Evolutionary conservation across 2,329 filamentous ascomycete genomes (phyloP), one percentile per base, ranked within the genome.

Genomic region (Paraphaeosphaeria minitans): DNA sequence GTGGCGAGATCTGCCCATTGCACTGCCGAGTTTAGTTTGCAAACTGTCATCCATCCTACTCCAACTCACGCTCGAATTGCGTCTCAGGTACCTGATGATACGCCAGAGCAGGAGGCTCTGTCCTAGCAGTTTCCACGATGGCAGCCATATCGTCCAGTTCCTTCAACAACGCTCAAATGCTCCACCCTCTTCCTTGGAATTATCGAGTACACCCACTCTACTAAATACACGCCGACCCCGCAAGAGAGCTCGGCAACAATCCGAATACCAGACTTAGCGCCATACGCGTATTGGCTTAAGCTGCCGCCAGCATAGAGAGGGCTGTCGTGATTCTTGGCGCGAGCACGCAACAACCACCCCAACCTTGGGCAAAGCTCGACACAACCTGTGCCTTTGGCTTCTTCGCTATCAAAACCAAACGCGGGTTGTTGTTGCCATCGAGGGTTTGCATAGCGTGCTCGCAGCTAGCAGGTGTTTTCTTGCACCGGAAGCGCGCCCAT

Each of bases 371-470:
- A 54, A 47, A 37, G 58, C 60, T 60, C 51, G 14, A n/a, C 59
- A 16, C 33, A 14, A 37, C 2, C 1, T 22, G 7, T 24, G 21
- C 3, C 47, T 9, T 22, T 22, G 6, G 6, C 16, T 22, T 2
- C 0, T 4, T 22, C n/a, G 47, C 16, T 39, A 39, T 39, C 13
- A 56, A 6, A 52, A 31, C 3, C 29, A 27, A n/a, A 48, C 12
- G 41, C 21, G 45, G n/a, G 21, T 27, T 22, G n/a, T 16, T 13
- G 19, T 54, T 51, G 60, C 59, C 59, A 62, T 50, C 48, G 55
- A 60, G 56, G 60, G 52, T 52, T 60, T 48, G 22, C 22, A 64
- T 60, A 55, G 55, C 62, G 62, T 62, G 59, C 62, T 64, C 41
- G 41, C 16, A 31, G 31, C 29, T 54, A 49, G 27, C 4, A 24